Evolutionary conservation across 768 basidiomycete species (phyloP).

Genomic region (Phlebiopsis gigantea): DNA sequence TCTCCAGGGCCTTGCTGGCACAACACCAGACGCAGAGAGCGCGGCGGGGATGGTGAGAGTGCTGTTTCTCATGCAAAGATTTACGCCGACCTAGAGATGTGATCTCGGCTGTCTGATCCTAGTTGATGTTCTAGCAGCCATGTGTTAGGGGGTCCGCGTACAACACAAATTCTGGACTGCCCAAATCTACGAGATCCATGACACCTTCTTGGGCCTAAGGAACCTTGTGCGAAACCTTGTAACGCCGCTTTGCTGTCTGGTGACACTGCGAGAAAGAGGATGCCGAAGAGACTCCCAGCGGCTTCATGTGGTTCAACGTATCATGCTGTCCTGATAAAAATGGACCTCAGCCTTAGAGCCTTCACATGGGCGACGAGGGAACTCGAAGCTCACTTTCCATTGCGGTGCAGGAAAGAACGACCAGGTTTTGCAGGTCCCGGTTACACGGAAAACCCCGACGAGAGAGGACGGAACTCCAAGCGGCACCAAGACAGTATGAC

Average conservation of each 20-base stretch:
- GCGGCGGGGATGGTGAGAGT: too few species aligned
- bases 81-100: not conserved
- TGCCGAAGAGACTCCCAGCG: not conserved
- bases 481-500: not conserved
- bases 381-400: not conserved
- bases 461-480: not conserved
- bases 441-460: not conserved
- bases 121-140: not conserved
- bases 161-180: not conserved
- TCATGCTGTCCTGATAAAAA: not conserved
- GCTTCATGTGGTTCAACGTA: not conserved
- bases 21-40: not conserved
- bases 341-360: not conserved
- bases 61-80: not conserved
- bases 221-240: not conserved
- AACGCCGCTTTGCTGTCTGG: not conserved
- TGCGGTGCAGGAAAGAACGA: not conserved
- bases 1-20: too few species aligned
- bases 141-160: not conserved
- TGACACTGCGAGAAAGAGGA: not conserved
- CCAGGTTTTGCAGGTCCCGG: not conserved
- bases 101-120: slow-evolving; percentile 3
- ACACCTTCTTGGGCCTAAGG: not conserved
- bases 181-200: not conserved
- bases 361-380: not conserved